These are phyloP conservation scores for Sporodiniella umbellata DNA, from an alignment of 371 early-diverging fungal genomes.

Conservation along the genomic window DNA sequence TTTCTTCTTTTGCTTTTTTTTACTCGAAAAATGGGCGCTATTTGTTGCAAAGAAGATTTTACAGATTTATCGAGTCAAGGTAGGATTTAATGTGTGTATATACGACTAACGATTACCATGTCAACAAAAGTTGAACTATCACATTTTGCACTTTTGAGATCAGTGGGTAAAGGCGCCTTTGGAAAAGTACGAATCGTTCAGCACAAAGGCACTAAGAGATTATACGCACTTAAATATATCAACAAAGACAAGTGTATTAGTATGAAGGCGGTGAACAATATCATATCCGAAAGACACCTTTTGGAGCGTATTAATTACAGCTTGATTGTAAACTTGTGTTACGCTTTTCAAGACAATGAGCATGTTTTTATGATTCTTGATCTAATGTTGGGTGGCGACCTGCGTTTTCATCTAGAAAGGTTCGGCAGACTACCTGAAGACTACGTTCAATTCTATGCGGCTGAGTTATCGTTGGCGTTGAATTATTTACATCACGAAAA, in stretches of 20 bases:
- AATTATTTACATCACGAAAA: conserved; percentile 60
- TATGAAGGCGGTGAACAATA: conserved; percentile 48
- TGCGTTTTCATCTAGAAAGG: conserved; percentile 72
- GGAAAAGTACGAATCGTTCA: conserved; percentile 83
- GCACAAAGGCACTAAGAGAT: conserved; percentile 59
- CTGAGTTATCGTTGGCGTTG: conserved; percentile 68
- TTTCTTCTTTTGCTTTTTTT: background rate
- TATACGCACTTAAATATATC: conserved; percentile 60
- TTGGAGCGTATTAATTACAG: conserved; percentile 44
- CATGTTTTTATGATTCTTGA: conserved; percentile 76
- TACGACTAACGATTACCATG: too few relatives aligned
- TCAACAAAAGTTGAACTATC: conserved; percentile 49
- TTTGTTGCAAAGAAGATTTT: conserved; percentile 31
- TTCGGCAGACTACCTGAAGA: conserved; percentile 60
- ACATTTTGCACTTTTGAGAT: conserved; percentile 65
- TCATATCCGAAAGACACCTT: conserved; percentile 50
- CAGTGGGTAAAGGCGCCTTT: conserved; percentile 70
- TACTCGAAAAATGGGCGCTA: conserved; percentile 24
- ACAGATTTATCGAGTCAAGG: conserved; percentile 36
- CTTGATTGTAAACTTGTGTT: conserved; percentile 66
- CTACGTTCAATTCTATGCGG: conserved; percentile 72
- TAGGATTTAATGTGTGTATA: conserved; percentile 10
- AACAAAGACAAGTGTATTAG: conserved; percentile 52
- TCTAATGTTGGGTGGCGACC: conserved; percentile 83
- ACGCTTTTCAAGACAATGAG: conserved; percentile 78